These are phyloP conservation scores for Vigna mungo DNA, from an alignment of 306 rosid species.

Conservation along the genomic window DNA sequence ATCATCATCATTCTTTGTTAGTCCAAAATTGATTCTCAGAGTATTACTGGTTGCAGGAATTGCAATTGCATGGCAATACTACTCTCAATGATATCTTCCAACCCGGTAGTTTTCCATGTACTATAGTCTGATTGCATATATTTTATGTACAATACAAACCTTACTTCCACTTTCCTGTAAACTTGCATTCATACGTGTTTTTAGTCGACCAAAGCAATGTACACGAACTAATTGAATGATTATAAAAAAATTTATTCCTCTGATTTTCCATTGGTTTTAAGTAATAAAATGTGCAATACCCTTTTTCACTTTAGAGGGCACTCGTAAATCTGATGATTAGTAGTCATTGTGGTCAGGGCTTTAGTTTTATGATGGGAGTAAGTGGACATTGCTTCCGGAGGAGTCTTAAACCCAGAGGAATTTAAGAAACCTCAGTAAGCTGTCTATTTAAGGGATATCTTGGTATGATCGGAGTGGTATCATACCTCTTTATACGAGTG, in stretches of 20 bases:
- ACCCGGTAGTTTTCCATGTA: constrained; percentile 46
- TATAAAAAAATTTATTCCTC: constrained; percentile 35
- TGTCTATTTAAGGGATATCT: no score
- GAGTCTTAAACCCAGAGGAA: no score
- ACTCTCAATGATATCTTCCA: constrained; percentile 51
- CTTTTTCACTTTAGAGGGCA: neutral
- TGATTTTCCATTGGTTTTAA: constrained; percentile 7
- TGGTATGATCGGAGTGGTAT: neutral
- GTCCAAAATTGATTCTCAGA: constrained; percentile 59
- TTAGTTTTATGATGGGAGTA: no score
- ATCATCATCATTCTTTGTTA: constrained; percentile 52
- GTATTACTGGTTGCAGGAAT: constrained; percentile 68
- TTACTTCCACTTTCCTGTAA: constrained; percentile 26
- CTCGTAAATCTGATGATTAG: neutral
- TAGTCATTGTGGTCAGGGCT: neutral
- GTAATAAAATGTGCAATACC: neutral
- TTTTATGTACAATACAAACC: constrained; percentile 48
- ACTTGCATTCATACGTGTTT: constrained; percentile 21
- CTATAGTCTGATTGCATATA: constrained; percentile 26
- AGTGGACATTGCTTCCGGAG: neutral
- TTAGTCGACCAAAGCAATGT: constrained; percentile 26
- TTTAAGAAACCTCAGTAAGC: neutral
- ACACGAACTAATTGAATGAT: constrained; percentile 25
- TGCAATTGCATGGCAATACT: constrained; percentile 79
- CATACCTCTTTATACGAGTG: neutral